Conservation (phyloP, 2,329 filamentous ascomycete genomes). For the Fusarium poae region DNA sequence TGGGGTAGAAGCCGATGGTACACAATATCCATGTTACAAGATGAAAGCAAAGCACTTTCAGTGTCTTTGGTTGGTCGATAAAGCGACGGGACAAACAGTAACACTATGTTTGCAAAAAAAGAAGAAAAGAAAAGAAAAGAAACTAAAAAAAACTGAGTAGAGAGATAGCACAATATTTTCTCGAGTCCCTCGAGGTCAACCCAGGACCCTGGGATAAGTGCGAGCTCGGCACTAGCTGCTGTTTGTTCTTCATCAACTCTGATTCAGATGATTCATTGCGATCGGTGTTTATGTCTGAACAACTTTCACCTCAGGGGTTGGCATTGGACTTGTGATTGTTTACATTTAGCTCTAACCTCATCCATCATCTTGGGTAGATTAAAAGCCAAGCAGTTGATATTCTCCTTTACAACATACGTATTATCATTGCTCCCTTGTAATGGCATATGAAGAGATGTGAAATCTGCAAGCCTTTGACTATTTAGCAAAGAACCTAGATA, state of each 20-base stretch:
- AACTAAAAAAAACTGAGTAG: background rate
- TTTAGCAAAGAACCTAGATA: too few species aligned
- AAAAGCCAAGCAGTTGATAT: too few species aligned
- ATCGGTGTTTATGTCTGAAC: too few species aligned
- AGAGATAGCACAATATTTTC: background rate
- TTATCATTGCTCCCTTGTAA: too few species aligned
- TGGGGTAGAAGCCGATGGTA: constrained; percentile 32
- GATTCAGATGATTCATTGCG: background rate
- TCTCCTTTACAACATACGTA: too few species aligned
- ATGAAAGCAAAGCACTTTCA: constrained; percentile 10
- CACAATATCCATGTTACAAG: constrained; percentile 22
- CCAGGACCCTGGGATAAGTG: background rate
- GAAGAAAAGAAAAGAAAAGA: too few species aligned
- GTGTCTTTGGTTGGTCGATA: constrained; percentile 18
- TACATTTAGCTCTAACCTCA: background rate
- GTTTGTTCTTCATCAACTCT: background rate
- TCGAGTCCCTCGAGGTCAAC: constrained; percentile 1
- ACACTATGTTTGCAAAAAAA: background rate
- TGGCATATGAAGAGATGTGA: too few species aligned
- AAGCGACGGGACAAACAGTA: constrained; percentile 21
- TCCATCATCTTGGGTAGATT: too few species aligned
- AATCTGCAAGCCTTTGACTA: too few species aligned
- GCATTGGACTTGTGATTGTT: background rate
- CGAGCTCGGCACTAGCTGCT: background rate
- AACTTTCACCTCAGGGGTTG: background rate